Evolutionary conservation across 2,329 filamentous ascomycete species (phyloP).

Genomic region (Chalaropsis thielavioides): DNA sequence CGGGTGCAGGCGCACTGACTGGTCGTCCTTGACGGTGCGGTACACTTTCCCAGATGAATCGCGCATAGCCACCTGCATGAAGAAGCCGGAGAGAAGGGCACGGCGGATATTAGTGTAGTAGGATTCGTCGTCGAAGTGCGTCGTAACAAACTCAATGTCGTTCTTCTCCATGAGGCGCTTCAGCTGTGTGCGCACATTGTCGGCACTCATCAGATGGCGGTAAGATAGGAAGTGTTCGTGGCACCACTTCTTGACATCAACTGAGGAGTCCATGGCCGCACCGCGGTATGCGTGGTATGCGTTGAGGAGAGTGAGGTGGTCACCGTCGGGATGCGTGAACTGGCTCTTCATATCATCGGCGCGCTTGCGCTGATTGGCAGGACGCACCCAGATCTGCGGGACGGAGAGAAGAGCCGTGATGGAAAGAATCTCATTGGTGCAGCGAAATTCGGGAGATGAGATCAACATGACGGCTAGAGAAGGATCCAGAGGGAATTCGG

Average conservation of each 20-base stretch:
- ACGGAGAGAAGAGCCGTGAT: slow-evolving; percentile 89
- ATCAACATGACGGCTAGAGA: slow-evolving; percentile 95
- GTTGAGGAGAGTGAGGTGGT: slow-evolving; percentile 91
- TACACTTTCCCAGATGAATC: slow-evolving; percentile 82
- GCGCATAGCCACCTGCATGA: slow-evolving; percentile 98
- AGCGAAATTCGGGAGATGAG: slow-evolving; percentile 93
- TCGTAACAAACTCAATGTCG: slow-evolving; percentile 72
- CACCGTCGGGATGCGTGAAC: slow-evolving; percentile 84
- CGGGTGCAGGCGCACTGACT: slow-evolving; percentile 83
- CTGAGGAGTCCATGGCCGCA: slow-evolving; percentile 39
- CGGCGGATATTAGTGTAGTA: slow-evolving; percentile 97
- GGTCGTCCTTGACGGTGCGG: slow-evolving; percentile 90
- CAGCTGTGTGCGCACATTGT: slow-evolving; percentile 84
- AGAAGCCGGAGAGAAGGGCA: slow-evolving; percentile 86
- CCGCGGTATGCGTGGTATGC: slow-evolving; percentile 96
- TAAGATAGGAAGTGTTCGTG: slow-evolving; percentile 91
- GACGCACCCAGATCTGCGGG: slow-evolving; percentile 83
- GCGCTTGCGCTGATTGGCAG: slow-evolving; percentile 68
- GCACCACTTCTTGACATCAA: slow-evolving; percentile 79
- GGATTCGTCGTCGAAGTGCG: slow-evolving; percentile 83
- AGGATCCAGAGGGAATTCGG: slow-evolving; percentile 90
- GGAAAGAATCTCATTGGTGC: slow-evolving; percentile 94
- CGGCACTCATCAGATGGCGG: slow-evolving; percentile 77
- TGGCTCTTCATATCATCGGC: slow-evolving; percentile 96
- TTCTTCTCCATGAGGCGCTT: slow-evolving; percentile 94